phyloP scores from a whole-genome alignment of 2,329 filamentous ascomycete genomes.

The Westerdykella aurantiaca region DNA sequence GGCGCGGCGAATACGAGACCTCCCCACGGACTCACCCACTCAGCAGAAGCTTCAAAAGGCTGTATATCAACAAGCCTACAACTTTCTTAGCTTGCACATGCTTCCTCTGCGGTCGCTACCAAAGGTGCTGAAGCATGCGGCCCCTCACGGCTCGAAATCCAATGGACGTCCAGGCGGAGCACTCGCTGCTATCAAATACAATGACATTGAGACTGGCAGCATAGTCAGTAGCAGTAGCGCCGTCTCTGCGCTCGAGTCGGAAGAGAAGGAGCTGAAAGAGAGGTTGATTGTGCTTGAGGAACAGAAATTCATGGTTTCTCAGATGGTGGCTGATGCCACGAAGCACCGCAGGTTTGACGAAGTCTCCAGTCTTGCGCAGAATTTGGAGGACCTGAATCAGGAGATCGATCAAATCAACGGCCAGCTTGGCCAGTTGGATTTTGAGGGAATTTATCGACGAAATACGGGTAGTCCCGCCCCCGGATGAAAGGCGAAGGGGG shows the following conservation, averaged over 20 bases:
- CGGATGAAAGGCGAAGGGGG: slow-evolving; percentile 11
- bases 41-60: slow-evolving; percentile 73
- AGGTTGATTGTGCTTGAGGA: slow-evolving; percentile 80
- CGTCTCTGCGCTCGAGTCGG: slow-evolving; percentile 65
- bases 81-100: slow-evolving; percentile 86
- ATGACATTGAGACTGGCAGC: slow-evolving; percentile 49
- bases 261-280: slow-evolving; percentile 78
- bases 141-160: slow-evolving; percentile 42
- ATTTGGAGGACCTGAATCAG: slow-evolving; percentile 71
- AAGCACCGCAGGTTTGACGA: slow-evolving; percentile 79
- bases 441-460: slow-evolving; percentile 46
- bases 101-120: slow-evolving; percentile 62
- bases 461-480: slow-evolving; percentile 21
- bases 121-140: slow-evolving; percentile 50
- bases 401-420: slow-evolving; percentile 66
- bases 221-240: slow-evolving; percentile 52
- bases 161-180: slow-evolving; percentile 38
- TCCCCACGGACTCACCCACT: slow-evolving; percentile 65
- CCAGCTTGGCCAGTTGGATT: slow-evolving; percentile 64
- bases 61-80: slow-evolving; percentile 74
- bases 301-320: slow-evolving; percentile 80
- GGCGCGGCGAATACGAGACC: slow-evolving; percentile 72
- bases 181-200: slow-evolving; percentile 56
- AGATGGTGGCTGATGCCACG: slow-evolving; percentile 75
- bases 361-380: slow-evolving; percentile 69